A percentile compares a stretch with the other conserved stretches of the same genome.
These are phyloP conservation scores for Talaromyces nanjingensis DNA, from an alignment of 495 filamentous ascomycete species.

Conservation along the genomic window DNA sequence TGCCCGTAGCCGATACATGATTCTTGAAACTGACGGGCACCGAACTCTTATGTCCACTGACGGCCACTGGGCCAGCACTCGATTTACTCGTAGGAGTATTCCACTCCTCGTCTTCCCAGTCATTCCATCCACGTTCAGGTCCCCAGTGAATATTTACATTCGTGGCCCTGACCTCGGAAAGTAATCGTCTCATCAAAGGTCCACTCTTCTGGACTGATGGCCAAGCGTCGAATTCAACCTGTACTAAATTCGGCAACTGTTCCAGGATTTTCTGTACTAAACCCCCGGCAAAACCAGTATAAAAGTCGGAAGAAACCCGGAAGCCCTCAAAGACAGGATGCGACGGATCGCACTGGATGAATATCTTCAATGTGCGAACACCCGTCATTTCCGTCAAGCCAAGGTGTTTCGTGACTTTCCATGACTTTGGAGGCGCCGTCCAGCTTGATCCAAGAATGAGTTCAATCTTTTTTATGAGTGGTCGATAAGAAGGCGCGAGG, in stretches of 20 bases:
- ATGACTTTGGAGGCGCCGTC: constrained; percentile 64
- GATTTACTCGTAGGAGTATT: background rate
- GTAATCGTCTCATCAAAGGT: constrained; percentile 61
- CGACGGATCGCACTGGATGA: constrained; percentile 73
- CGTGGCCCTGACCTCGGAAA: constrained; percentile 44
- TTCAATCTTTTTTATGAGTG: constrained; percentile 60
- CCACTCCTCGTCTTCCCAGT: constrained; percentile 25
- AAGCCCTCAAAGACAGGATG: constrained; percentile 68
- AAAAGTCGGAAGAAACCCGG: constrained; percentile 60
- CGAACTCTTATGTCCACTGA: background rate
- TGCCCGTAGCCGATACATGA: background rate
- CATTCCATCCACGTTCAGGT: constrained; percentile 59
- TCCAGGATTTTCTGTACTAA: constrained; percentile 54
- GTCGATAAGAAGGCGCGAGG: constrained; percentile 54
- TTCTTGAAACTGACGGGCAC: background rate
- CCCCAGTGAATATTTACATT: constrained; percentile 61
- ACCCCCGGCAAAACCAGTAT: constrained; percentile 60
- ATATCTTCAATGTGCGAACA: constrained; percentile 61
- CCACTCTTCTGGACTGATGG: constrained; percentile 61
- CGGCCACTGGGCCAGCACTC: background rate
- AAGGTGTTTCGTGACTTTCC: constrained; percentile 59
- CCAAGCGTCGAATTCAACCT: constrained; percentile 71
- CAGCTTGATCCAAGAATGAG: constrained; percentile 77
- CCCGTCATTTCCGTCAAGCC: constrained; percentile 58
- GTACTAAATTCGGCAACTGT: constrained; percentile 49